Base-by-base conservation (phyloP, 2,329 filamentous ascomycete genomes). In the Epichloe sylvatica region DNA sequence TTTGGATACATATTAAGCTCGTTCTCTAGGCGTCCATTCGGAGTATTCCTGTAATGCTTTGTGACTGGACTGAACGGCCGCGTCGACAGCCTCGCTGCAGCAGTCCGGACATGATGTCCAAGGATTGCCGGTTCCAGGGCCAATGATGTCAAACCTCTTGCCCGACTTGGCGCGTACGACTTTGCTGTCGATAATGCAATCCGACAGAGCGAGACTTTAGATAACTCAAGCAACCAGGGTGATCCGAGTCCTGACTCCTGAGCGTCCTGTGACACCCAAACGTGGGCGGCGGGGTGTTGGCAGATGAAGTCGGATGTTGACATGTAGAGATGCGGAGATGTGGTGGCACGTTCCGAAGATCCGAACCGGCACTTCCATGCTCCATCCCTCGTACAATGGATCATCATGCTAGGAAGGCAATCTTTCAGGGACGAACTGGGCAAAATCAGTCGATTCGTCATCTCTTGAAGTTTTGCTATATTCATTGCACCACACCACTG, bases 41-140 rank as follows among this genome's bases (percentile, higher is more conserved):
- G 60, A 62, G 55, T 70, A 70, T 0, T 51, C 57, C 33, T 64
- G 59, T 56, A 72, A 67, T 2, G 68, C 67, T 0, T 55, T 51
- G 45, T 68, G 57, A 4, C 64, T 57, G 2, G 68, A 62, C 35
- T 61, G 53, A 9, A 70, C 66, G 1, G 68, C 66, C 3, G 50
- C 52, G 33, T 68, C 64, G 33, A 70, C 64, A 30, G 72, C 70
- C 8, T 60, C 60, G n/a, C 63, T 62, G 4, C 62, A 60, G 55
- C 68, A 73, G 55, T 74, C 68, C 0, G 76, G 70, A 54, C 72
- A 75, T 7, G 69, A 70, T 2, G 72, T 70, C 73, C 74, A 79
- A 3, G 65, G 54, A 43, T 65, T 64, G 54, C 71, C 71, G 5
- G 70, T 71, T 37, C 75, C 76, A 0, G 76, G 76, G 52, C 79